Evolutionary conservation across 2,329 filamentous ascomycete genomes (phyloP).

Genomic region (Penicillium sumatraense): DNA sequence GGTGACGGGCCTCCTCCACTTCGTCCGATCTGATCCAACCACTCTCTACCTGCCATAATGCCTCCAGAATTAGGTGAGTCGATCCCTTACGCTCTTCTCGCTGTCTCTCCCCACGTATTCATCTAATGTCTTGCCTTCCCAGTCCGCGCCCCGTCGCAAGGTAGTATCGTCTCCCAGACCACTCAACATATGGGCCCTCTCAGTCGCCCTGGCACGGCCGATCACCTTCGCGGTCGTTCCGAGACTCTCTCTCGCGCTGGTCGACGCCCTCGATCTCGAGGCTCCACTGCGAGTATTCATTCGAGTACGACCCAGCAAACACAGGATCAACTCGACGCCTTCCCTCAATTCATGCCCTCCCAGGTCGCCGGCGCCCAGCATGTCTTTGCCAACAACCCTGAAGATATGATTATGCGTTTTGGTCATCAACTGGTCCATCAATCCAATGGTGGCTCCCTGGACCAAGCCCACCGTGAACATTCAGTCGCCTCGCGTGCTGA

Average conservation of each 20-base stretch:
- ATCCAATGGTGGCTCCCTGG: slow-evolving; percentile 38
- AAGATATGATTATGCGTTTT: slow-evolving; percentile 52
- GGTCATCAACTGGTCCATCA: slow-evolving; percentile 48
- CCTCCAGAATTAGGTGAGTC: slow-evolving; percentile 29
- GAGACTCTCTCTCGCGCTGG: slow-evolving; percentile 46
- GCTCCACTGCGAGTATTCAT: slow-evolving; percentile 53
- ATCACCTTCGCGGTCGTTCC: slow-evolving; percentile 47
- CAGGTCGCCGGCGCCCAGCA: slow-evolving; percentile 39
- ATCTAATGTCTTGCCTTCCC: slow-evolving; percentile 8
- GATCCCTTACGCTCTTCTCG: neutral
- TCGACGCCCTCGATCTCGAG: slow-evolving; percentile 50
- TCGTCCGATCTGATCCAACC: slow-evolving; percentile 12
- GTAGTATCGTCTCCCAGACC: slow-evolving; percentile 43
- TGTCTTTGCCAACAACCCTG: slow-evolving; percentile 45
- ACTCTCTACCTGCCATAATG: slow-evolving; percentile 22
- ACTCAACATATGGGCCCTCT: slow-evolving; percentile 41
- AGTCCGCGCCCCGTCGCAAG: slow-evolving; percentile 45
- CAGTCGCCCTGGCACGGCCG: slow-evolving; percentile 47
- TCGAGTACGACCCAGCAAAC: slow-evolving; percentile 52
- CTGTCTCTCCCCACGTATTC: slow-evolving; percentile 10
- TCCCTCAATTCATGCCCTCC: slow-evolving; percentile 43
- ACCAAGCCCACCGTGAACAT: slow-evolving; percentile 45
- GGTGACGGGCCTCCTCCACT: slow-evolving; percentile 33
- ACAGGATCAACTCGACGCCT: slow-evolving; percentile 48
- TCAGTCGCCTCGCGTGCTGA: slow-evolving; percentile 41